phyloP scores from a whole-genome alignment of 768 basidiomycete species.

The Mycena latifolia region DNA sequence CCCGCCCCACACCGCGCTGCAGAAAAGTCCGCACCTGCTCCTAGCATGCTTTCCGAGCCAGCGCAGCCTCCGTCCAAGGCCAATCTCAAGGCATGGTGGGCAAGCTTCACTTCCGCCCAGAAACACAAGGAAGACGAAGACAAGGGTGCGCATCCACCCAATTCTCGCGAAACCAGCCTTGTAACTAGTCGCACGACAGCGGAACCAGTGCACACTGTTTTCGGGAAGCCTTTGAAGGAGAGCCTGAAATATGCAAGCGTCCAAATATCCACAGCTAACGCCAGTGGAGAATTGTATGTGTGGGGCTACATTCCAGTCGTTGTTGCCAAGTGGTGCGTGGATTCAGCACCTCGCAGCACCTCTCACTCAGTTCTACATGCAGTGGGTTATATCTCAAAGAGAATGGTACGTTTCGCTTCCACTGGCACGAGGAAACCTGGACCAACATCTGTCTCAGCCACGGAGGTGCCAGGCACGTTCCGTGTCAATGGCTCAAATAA shows the following conservation, averaged over 20 bases:
- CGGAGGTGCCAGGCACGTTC: constrained; percentile 94
- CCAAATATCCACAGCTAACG: constrained; percentile 91
- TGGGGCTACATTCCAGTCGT: constrained; percentile 98
- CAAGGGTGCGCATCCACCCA: constrained; percentile 42
- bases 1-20: no score
- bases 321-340: constrained; percentile 92
- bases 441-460: constrained; percentile 60
- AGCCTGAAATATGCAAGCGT: constrained; percentile 90
- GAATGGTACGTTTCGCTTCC: constrained; percentile 67
- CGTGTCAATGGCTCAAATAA: constrained; percentile 96
- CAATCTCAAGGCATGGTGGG: constrained; percentile 86
- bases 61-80: constrained; percentile 61
- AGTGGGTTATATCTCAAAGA: constrained; percentile 97
- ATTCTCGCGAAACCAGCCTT: constrained; percentile 8
- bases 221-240: constrained; percentile 87
- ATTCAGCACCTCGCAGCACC: background rate
- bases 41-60: constrained; percentile 30
- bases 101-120: constrained; percentile 76
- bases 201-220: constrained; percentile 69
- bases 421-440: background rate
- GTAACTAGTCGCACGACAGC: constrained; percentile 34
- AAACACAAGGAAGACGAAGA: constrained; percentile 66
- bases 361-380: background rate
- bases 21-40: constrained; percentile 16
- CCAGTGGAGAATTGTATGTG: constrained; percentile 85